Conservation (phyloP, 495 filamentous ascomycete genomes). For the Entonaema liquescens region DNA sequence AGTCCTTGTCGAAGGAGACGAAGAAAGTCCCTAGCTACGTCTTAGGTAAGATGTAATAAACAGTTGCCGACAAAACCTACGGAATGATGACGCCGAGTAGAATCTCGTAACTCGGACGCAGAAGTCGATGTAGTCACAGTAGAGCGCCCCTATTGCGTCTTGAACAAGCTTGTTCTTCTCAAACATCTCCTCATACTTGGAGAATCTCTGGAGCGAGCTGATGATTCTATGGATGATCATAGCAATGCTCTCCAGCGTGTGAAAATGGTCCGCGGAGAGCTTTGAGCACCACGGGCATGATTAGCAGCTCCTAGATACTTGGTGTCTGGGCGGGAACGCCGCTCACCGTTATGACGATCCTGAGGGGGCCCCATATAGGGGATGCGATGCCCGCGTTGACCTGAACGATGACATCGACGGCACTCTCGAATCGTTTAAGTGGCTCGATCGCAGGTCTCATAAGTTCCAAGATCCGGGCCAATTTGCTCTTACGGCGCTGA, state of each 20-base stretch:
- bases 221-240: slow-evolving; percentile 42
- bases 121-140: slow-evolving; percentile 44
- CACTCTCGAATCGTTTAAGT: slow-evolving; percentile 31
- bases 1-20: slow-evolving; percentile 38
- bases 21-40: slow-evolving; percentile 18
- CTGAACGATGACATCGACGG: slow-evolving; percentile 36
- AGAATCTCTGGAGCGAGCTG: slow-evolving; percentile 40
- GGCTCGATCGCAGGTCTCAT: slow-evolving; percentile 34
- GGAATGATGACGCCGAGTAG: slow-evolving; percentile 37
- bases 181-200: slow-evolving; percentile 43
- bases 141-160: slow-evolving; percentile 40
- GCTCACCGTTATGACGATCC: slow-evolving; percentile 32
- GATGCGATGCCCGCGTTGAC: slow-evolving; percentile 37
- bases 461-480: slow-evolving; percentile 28
- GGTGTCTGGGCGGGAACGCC: not conserved
- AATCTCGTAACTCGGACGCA: slow-evolving; percentile 40
- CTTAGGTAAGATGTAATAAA: not conserved
- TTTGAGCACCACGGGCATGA: not conserved
- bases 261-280: slow-evolving; percentile 40
- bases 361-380: slow-evolving; percentile 35
- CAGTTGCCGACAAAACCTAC: not conserved
- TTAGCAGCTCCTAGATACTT: slow-evolving; percentile 15
- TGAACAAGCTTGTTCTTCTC: slow-evolving; percentile 34
- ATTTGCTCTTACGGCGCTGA: slow-evolving; percentile 27
- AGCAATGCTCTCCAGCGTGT: slow-evolving; percentile 39